Conservation (phyloP, 140 eudicot genomes). For the Senecio squalidus region DNA sequence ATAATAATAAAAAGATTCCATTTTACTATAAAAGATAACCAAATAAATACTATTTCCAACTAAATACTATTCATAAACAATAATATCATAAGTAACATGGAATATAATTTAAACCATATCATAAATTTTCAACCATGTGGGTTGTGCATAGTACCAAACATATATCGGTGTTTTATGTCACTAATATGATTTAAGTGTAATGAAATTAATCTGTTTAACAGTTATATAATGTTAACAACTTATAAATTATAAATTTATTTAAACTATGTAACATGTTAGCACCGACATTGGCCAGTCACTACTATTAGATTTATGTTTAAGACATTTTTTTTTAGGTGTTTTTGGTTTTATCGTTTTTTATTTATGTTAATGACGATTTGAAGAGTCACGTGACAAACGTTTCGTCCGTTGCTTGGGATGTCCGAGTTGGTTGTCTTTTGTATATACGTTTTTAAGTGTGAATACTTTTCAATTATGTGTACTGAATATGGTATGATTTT, state of each 20-base stretch:
- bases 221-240: slow-evolving; percentile 16
- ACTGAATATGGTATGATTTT: no score
- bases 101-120: slow-evolving; percentile 18
- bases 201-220: no score
- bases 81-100: slow-evolving; percentile 23
- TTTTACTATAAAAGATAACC: slow-evolving; percentile 14
- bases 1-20: slow-evolving; percentile 17
- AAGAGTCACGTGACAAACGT: slow-evolving; percentile 18
- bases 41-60: background rate
- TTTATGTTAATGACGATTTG: background rate
- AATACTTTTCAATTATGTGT: no score
- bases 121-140: slow-evolving; percentile 29
- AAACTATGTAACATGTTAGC: background rate
- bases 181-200: no score
- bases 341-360: background rate
- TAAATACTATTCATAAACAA: slow-evolving; percentile 2
- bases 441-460: background rate
- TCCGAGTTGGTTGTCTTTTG: background rate
- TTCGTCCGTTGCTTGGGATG: background rate
- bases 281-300: slow-evolving; percentile 15
- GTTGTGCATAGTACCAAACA: slow-evolving; percentile 5
- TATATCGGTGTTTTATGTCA: no score
- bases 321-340: background rate
- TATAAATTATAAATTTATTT: background rate
- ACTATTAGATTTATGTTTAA: slow-evolving; percentile 14